A percentile compares a stretch with the other conserved stretches of the same genome.
phyloP scores from a whole-genome alignment of 768 basidiomycete species.

The Russula brevipes region DNA sequence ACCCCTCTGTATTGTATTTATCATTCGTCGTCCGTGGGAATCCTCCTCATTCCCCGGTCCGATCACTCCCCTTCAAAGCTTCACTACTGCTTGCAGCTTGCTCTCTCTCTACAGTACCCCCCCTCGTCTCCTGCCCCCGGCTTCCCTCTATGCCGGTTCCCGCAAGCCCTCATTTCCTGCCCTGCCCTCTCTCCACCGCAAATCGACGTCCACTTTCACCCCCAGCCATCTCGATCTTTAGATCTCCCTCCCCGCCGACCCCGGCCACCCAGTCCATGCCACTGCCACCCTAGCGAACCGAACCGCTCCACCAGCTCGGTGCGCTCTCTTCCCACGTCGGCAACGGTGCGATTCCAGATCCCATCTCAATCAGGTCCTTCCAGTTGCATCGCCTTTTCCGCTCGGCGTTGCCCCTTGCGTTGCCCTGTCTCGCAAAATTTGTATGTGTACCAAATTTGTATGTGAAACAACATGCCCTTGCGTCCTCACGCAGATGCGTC shows the following conservation, averaged over 20 bases:
- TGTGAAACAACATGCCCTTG: no score
- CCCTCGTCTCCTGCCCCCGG: neutral
- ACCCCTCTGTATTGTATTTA: slow-evolving; percentile 17
- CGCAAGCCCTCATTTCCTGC: neutral
- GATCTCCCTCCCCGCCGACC: neutral
- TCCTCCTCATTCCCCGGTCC: neutral
- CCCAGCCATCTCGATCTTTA: neutral
- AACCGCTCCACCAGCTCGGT: slow-evolving; percentile 5
- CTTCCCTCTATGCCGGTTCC: neutral
- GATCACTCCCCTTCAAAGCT: neutral
- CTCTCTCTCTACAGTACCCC: neutral
- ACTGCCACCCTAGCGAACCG: neutral
- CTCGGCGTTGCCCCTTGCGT: no score
- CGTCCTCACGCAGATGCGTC: no score
- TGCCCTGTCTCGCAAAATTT: no score
- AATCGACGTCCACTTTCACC: no score
- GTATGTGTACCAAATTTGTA: no score
- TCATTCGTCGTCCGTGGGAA: neutral
- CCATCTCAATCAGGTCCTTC: slow-evolving; percentile 8
- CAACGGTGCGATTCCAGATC: slow-evolving; percentile 18
- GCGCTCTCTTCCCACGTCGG: neutral
- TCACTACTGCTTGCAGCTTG: no score
- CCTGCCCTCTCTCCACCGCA: no score
- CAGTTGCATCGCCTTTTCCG: no score
- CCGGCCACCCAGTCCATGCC: slow-evolving; percentile 3